These are phyloP conservation scores for sweet orange (Citrus sinensis) DNA, from an alignment of 345 rosid species.

Conservation along the genomic window DVS_A1.0 CM039166.1:9765501-9766000, in stretches of 20 bases:
- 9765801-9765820: no score
- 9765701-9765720: no score
- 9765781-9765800: no score
- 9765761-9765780: background rate
- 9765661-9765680: slow-evolving; percentile 9
- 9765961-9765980: background rate
- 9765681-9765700: background rate
- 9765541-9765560: background rate
- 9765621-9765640: background rate
- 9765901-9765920: background rate
- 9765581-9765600: background rate
- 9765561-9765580: background rate
- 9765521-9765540: background rate
- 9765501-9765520: background rate
- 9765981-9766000: slow-evolving; percentile 12
- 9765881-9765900: background rate
- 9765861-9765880: no score
- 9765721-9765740: background rate
- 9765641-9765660: background rate
- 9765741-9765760: no score
- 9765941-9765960: background rate
- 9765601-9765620: background rate
- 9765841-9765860: no score
- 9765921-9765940: background rate
- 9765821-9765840: no score